phyloP scores from a whole-genome alignment of 2,329 filamentous ascomycete species.

The Microcyclospora pomicola region DNA sequence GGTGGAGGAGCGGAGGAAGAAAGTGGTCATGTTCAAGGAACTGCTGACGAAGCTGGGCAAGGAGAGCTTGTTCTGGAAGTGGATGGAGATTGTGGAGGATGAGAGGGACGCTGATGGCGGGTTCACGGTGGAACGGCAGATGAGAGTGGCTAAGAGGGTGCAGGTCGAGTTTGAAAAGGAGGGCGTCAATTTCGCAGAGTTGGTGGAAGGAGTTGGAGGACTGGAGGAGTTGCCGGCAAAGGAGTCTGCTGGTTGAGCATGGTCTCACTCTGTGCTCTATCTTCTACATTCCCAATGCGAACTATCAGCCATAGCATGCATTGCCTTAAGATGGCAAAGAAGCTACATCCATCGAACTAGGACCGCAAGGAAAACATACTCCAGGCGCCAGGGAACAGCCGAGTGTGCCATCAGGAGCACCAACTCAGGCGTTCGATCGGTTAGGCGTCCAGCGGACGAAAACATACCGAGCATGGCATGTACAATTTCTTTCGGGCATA shows the following conservation, averaged over 20 bases:
- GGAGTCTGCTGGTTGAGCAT: not conserved
- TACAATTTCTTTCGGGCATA: too few relatives aligned
- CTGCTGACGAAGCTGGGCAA: slow-evolving; percentile 63
- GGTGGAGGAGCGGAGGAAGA: slow-evolving; percentile 52
- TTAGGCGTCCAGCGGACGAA: too few relatives aligned
- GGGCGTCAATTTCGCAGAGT: slow-evolving; percentile 66
- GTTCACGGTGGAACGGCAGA: slow-evolving; percentile 62
- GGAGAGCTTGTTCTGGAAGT: slow-evolving; percentile 78
- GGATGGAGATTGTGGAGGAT: slow-evolving; percentile 85
- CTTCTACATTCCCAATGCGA: slow-evolving; percentile 2
- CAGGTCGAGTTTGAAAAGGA: slow-evolving; percentile 60
- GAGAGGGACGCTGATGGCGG: slow-evolving; percentile 68
- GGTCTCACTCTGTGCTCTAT: not conserved
- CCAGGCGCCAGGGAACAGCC: too few relatives aligned
- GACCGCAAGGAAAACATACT: too few relatives aligned
- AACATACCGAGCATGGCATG: too few relatives aligned
- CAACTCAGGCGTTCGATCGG: too few relatives aligned
- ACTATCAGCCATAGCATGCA: not conserved
- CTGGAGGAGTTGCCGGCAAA: slow-evolving; percentile 38
- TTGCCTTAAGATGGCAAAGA: too few relatives aligned
- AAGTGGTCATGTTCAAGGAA: slow-evolving; percentile 70
- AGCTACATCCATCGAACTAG: too few relatives aligned
- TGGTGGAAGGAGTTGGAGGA: slow-evolving; percentile 59
- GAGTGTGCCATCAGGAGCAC: too few relatives aligned
- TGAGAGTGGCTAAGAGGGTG: slow-evolving; percentile 58